phyloP scores from a whole-genome alignment of 192 early-diverging fungal genomes.

The Mycoemilia scoparia region DNA sequence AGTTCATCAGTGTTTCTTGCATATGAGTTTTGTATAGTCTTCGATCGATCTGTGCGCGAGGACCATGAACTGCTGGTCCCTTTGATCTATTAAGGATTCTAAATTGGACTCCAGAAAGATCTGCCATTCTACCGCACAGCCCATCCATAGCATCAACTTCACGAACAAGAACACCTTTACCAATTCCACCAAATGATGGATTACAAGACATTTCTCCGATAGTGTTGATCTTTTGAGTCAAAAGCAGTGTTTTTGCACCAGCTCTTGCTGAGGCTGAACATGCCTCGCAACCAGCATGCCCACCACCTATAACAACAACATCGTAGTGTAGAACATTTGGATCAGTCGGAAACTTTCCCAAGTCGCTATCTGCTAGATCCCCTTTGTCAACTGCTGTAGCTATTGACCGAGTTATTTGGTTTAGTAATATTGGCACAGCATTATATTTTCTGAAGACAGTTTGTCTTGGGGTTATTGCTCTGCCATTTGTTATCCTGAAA shows the following conservation, averaged over 20 bases:
- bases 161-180: constrained; percentile 60
- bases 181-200: constrained; percentile 69
- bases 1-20: constrained; percentile 37
- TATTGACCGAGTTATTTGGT: no score
- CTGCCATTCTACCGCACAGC: constrained; percentile 60
- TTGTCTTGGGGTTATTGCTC: no score
- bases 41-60: constrained; percentile 65
- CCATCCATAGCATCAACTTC: constrained; percentile 73
- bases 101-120: constrained; percentile 65
- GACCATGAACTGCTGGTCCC: constrained; percentile 68
- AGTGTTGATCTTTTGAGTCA: constrained; percentile 56
- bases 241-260: constrained; percentile 48
- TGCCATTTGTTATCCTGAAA: no score
- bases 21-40: constrained; percentile 58
- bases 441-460: no score
- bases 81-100: constrained; percentile 61
- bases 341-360: no score
- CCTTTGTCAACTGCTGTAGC: no score
- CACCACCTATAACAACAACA: constrained; percentile 68
- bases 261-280: constrained; percentile 55
- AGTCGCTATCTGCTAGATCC: no score
- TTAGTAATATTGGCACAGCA: no score
- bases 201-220: constrained; percentile 83
- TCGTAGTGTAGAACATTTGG: no score
- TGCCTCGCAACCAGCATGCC: constrained; percentile 71